Evolutionary conservation across 352 stramenopile species (phyloP), one percentile per base, ranked within the genome.

Genomic region (Blastocystis sp.): DNA sequence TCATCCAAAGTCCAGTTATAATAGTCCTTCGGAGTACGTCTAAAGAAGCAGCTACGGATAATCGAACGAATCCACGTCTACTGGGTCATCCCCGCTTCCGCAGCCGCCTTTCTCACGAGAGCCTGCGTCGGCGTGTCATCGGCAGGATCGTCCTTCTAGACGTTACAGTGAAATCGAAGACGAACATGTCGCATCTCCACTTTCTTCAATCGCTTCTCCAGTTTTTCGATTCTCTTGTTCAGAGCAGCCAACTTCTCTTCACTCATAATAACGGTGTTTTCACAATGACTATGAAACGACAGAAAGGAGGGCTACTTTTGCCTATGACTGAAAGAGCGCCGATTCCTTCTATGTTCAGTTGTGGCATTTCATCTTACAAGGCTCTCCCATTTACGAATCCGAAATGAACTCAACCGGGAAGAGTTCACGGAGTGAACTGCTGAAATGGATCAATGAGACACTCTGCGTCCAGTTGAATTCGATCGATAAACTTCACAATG

Each of bases 1-100:
- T 85, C 48, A 11, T 75, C 54, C 29, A 85, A 34, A 9, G 69
- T 72, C 75, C 75, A 85, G 24, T 46, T 40, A 44, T 85, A 85
- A 44, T 85, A 85, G 29, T 85, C 75, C 9, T 24, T 53, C 29
- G 75, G 75, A n/a, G 75, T 76, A 59, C 75, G 24, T 27, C 63
- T 27, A 36, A 85, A 85, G 63, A 85, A 85, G 21, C 51, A 85
- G 27, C 57, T 85, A 29, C 24, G 4, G 8, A 56, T 75, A 29
- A 59, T 14, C 18, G 11, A 8, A 44, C 7, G 3, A 6, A 36
- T 34, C 4, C 36, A 36, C 18, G 32, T n/a, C 21, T 42, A 85
- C 75, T 76, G 63, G 16, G 48, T 85, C 53, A 85, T 75, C n/a
- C 75, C 75, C 49, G 38, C 59, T 21, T 85, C 75, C 16, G 6